These are phyloP conservation scores for Xylaria sp. DNA, from an alignment of 2,329 filamentous ascomycete genomes.

Conservation along the genomic window DNA sequence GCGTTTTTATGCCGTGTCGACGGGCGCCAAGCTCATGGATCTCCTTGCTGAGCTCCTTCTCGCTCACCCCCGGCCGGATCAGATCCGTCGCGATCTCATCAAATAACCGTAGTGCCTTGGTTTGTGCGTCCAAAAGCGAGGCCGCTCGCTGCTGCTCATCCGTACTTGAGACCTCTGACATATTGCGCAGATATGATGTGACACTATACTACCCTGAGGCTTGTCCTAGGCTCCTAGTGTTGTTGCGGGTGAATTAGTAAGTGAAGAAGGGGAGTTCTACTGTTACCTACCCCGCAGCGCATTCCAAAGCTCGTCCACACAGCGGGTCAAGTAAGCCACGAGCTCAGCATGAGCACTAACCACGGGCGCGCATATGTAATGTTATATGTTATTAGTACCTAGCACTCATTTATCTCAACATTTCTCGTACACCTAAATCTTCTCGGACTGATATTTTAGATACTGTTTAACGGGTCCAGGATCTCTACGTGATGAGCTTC, in stretches of 20 bases:
- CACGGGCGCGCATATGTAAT: not conserved
- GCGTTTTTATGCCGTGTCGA: conserved; percentile 58
- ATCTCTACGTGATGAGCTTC: not conserved
- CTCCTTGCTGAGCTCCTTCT: conserved; percentile 59
- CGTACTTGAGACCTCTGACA: conserved; percentile 16
- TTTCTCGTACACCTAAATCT: too few relatives aligned
- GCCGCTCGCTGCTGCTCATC: conserved; percentile 44
- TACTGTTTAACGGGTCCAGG: not conserved
- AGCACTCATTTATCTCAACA: too few relatives aligned
- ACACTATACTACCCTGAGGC: not conserved
- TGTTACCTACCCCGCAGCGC: conserved; percentile 22
- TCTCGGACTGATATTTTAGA: not conserved
- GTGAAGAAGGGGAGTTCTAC: not conserved
- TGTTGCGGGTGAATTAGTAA: not conserved
- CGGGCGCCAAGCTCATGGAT: conserved; percentile 58
- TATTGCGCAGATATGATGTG: not conserved
- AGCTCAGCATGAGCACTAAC: not conserved
- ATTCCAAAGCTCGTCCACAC: not conserved
- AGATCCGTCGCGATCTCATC: conserved; percentile 59
- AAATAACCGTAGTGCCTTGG: conserved; percentile 59
- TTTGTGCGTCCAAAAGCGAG: conserved; percentile 58
- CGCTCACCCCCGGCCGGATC: conserved; percentile 59
- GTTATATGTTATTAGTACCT: too few relatives aligned
- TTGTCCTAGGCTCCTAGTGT: not conserved
- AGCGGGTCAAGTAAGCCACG: not conserved